Evolutionary conservation across 495 filamentous ascomycete genomes (phyloP).

Genomic region (Podospora didyma): DNA sequence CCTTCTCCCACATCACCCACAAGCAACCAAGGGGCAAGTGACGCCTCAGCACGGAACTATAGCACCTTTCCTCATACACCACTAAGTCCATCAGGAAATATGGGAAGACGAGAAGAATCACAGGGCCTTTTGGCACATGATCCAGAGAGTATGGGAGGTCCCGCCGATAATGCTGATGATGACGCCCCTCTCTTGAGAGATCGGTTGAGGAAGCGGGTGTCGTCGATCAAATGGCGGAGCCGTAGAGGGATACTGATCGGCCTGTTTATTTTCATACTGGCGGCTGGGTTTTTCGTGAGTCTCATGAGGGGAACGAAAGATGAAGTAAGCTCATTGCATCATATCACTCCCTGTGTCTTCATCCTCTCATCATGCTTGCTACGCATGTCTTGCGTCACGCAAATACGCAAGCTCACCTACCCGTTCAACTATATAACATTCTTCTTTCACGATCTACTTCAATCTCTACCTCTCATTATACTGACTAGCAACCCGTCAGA

Average conservation of each 20-base stretch:
- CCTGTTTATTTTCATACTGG: constrained; percentile 26
- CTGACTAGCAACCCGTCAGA: constrained; percentile 1
- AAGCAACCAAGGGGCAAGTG: constrained; percentile 1
- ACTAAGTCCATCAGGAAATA: constrained; percentile 12
- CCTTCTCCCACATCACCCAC: constrained; percentile 33
- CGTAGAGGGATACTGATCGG: constrained; percentile 19
- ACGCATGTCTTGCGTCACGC: constrained; percentile 1
- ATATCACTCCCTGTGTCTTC: not conserved
- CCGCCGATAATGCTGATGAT: not conserved
- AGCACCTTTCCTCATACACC: constrained; percentile 30
- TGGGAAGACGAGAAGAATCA: constrained; percentile 37
- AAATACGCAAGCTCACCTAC: not conserved
- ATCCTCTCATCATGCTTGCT: not conserved
- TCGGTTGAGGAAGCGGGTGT: constrained; percentile 25
- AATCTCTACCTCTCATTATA: not conserved
- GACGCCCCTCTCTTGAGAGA: constrained; percentile 23
- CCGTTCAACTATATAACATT: not conserved
- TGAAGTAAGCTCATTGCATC: constrained; percentile 20
- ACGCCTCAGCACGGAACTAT: constrained; percentile 28
- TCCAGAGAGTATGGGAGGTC: constrained; percentile 40
- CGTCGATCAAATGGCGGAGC: constrained; percentile 18
- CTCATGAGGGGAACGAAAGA: constrained; percentile 13
- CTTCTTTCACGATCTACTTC: not conserved
- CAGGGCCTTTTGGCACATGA: constrained; percentile 29
- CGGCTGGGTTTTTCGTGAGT: constrained; percentile 24